These are phyloP conservation scores for Pestalotiopsis sp. DNA, from an alignment of 2,329 filamentous ascomycete species.

Conservation along the genomic window DNA sequence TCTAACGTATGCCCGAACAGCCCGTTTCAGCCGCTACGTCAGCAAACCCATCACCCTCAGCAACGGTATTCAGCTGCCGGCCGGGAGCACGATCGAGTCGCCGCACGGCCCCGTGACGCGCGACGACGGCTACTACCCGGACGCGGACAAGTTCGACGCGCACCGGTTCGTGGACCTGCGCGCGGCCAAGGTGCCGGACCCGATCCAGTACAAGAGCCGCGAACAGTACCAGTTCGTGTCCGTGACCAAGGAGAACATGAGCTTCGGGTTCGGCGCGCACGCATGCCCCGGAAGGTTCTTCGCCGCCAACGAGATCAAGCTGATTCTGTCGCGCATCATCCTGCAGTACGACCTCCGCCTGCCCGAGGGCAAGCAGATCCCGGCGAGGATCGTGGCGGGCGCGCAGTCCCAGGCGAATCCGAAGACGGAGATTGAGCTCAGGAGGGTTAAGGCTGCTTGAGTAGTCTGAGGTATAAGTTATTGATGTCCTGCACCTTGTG, in stretches of 20 bases:
- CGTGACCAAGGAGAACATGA: conserved; percentile 33
- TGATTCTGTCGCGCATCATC: conserved; percentile 40
- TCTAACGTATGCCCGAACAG: conserved; percentile 15
- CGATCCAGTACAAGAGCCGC: conserved; percentile 27
- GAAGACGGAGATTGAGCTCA: conserved; percentile 23
- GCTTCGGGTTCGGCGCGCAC: conserved; percentile 43
- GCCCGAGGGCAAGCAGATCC: conserved; percentile 25
- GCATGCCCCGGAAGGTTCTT: conserved; percentile 44
- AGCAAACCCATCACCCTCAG: conserved; percentile 48
- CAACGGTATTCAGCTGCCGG: conserved; percentile 48
- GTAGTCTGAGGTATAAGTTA: no score
- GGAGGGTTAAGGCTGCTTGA: conserved; percentile 13
- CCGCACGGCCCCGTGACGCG: conserved; percentile 28
- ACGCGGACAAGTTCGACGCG: conserved; percentile 36
- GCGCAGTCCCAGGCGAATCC: conserved; percentile 19
- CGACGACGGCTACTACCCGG: conserved; percentile 29
- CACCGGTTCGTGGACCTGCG: conserved; percentile 37
- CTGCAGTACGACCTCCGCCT: conserved; percentile 40
- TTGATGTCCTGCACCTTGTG: no score
- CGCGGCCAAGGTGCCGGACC: conserved; percentile 25
- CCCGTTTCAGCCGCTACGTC: conserved; percentile 49
- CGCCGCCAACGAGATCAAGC: conserved; percentile 45
- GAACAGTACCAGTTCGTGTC: conserved; percentile 44
- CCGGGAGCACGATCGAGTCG: conserved; percentile 39
- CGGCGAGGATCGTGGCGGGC: conserved; percentile 19